Evolutionary conservation across 257 asterid species (phyloP).

Genomic region (Hygrophila difformis): DNA sequence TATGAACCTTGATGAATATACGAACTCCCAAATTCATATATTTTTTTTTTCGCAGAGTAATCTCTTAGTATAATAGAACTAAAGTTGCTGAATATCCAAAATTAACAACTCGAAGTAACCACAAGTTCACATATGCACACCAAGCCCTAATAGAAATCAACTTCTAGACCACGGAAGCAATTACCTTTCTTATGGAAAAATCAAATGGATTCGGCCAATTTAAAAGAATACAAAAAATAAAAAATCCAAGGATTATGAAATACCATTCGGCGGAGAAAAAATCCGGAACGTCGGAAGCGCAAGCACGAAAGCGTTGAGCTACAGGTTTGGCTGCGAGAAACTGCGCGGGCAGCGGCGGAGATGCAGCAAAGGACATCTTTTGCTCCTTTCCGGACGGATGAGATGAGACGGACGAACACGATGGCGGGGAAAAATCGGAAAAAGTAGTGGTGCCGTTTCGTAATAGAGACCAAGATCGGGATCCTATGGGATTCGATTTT

Average conservation of each 20-base stretch:
- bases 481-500: background rate
- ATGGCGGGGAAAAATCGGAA: constrained; percentile 25
- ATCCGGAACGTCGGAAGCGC: constrained; percentile 74
- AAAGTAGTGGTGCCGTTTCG: constrained; percentile 20
- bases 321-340: constrained; percentile 25
- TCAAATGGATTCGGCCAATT: background rate
- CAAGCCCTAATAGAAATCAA: background rate
- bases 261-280: constrained; percentile 82
- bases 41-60: too few species aligned
- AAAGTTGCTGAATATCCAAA: background rate
- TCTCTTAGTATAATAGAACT: background rate
- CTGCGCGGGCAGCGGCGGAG: constrained; percentile 26
- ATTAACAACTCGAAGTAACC: background rate
- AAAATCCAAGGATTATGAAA: constrained; percentile 1
- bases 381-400: constrained; percentile 12
- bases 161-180: background rate
- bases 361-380: constrained; percentile 48
- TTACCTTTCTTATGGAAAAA: background rate
- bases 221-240: background rate
- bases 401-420: too few species aligned
- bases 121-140: background rate
- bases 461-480: background rate
- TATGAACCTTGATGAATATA: background rate
- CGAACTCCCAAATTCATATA: too few species aligned
- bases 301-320: constrained; percentile 40